A percentile compares a stretch with the other conserved stretches of the same genome.
Conservation (phyloP, 78 protist species). For the Dictyostelium purpureum region DNA sequence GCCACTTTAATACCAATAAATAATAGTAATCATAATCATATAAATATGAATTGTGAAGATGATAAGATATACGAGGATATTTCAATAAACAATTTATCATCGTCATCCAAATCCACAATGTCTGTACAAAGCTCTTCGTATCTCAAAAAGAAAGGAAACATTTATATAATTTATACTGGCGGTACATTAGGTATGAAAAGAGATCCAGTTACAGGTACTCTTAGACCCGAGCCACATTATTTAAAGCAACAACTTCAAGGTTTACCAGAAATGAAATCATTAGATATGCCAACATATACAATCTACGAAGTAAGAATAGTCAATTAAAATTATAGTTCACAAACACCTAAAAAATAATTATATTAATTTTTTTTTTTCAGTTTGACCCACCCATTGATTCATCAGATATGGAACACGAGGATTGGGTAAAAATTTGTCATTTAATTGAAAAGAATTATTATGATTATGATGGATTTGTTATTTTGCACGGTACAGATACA, state of each 20-base stretch:
- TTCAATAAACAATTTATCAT: slow-evolving; percentile 1
- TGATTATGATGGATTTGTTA: slow-evolving; percentile 91
- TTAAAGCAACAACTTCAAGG: slow-evolving; percentile 23
- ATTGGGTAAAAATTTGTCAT: slow-evolving; percentile 85
- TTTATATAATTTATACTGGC: slow-evolving; percentile 87
- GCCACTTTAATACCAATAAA: neutral
- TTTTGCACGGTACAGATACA: slow-evolving; percentile 94
- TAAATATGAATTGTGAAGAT: neutral
- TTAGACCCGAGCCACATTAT: slow-evolving; percentile 61
- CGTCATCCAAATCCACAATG: neutral
- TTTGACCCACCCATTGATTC: slow-evolving; percentile 90
- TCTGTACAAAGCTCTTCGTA: neutral
- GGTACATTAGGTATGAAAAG: slow-evolving; percentile 91
- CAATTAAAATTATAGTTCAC: neutral
- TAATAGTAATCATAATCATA: neutral
- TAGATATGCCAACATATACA: slow-evolving; percentile 58
- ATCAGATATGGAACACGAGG: slow-evolving; percentile 86
- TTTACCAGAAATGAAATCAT: slow-evolving; percentile 62
- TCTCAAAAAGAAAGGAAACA: slow-evolving; percentile 28
- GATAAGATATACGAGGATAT: slow-evolving; percentile 20
- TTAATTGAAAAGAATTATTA: slow-evolving; percentile 82
- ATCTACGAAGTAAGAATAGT: slow-evolving; percentile 59
- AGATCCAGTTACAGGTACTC: slow-evolving; percentile 44
- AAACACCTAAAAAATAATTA: neutral
- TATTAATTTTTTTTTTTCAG: slow-evolving; percentile 11